Evolutionary conservation across 1,284 basidiomycete genomes (phyloP), one percentile per base, ranked within the genome.

Genomic region (Rhodotorula sp.): DNA sequence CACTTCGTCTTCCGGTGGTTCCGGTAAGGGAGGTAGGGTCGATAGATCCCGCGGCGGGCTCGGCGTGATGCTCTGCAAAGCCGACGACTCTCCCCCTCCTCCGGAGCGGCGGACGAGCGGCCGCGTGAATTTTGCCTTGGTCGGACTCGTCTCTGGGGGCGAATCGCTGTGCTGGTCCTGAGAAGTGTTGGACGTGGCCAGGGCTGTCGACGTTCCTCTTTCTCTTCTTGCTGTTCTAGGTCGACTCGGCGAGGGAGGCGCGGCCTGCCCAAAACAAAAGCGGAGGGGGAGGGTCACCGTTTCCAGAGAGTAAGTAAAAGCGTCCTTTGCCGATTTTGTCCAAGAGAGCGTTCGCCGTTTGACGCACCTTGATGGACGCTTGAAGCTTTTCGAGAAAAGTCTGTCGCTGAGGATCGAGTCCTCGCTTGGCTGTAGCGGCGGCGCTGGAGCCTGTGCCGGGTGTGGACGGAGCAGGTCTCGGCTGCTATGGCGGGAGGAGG

Each of bases 341-440:
- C 14, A 14, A 14, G 38, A 43, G 10, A 2, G 12, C 7, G 38
- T 12, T 14, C 12, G 38, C 2, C 38, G 38, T 43, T 43, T 43
- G 38, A 43, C 38, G 55, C 34, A 71, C 69, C 49, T 47, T 54
- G 12, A 54, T 43, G 26, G 66, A 67, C 16, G 59, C 58, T 16
- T 62, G 66, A 16, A 71, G 59, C 54, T 65, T 71, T 50, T 67
- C 66, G 23, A 67, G 59, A 34, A 71, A 71, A 0, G 62, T 65
- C 19, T 60, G 59, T 2, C 14, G 1, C 5, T 15, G 23, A 1
- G 62, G 14, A 43, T 43, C 3, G 16, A n/a, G 10, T 21, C 49
- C 26, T 43, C n/a, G 15, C 0, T 15, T 10, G 47, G 62, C n/a
- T 26, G 65, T 1, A 5, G 4, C 1, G 60, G 61, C 1, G 60